These are phyloP conservation scores for Luffa acutangula DNA, from an alignment of 306 rosid species.

Conservation along the genomic window DNA sequence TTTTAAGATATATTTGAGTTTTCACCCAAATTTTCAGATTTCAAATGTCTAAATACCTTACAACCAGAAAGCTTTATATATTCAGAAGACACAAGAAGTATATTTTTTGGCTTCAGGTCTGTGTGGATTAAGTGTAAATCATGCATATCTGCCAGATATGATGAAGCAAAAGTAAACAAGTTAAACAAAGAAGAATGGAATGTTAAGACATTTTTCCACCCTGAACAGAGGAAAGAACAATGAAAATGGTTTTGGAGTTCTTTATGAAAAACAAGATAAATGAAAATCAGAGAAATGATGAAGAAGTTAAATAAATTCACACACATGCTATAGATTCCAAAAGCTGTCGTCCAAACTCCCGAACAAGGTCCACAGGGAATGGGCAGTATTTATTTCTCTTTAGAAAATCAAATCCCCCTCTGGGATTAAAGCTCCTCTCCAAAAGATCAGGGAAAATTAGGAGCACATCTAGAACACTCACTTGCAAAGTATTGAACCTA, in stretches of 20 bases:
- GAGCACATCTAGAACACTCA: too few relatives aligned
- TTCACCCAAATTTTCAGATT: slow-evolving; percentile 23
- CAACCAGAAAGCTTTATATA: slow-evolving; percentile 68
- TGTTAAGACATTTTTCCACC: slow-evolving; percentile 20
- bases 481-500: too few relatives aligned
- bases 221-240: slow-evolving; percentile 28
- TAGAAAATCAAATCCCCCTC: slow-evolving; percentile 98
- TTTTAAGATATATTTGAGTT: slow-evolving; percentile 24
- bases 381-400: slow-evolving; percentile 98
- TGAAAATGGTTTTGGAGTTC: slow-evolving; percentile 27
- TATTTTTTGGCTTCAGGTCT: slow-evolving; percentile 97
- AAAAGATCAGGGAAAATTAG: too few relatives aligned
- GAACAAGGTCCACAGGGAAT: slow-evolving; percentile 99
- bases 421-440: too few relatives aligned
- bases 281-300: slow-evolving; percentile 32
- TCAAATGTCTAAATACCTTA: slow-evolving; percentile 57
- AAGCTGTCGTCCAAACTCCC: slow-evolving; percentile 99
- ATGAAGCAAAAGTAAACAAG: slow-evolving; percentile 26
- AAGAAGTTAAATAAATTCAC: slow-evolving; percentile 59
- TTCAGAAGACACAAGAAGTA: slow-evolving; percentile 93
- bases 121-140: slow-evolving; percentile 80
- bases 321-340: slow-evolving; percentile 99
- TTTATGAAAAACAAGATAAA: slow-evolving; percentile 19
- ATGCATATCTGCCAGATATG: slow-evolving; percentile 78
- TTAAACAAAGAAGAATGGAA: slow-evolving; percentile 21